A percentile compares a stretch with the other conserved stretches of the same genome.
Evolutionary conservation across 768 basidiomycete genomes (phyloP).

Genomic region (Coprinopsis marcescibilis): DNA sequence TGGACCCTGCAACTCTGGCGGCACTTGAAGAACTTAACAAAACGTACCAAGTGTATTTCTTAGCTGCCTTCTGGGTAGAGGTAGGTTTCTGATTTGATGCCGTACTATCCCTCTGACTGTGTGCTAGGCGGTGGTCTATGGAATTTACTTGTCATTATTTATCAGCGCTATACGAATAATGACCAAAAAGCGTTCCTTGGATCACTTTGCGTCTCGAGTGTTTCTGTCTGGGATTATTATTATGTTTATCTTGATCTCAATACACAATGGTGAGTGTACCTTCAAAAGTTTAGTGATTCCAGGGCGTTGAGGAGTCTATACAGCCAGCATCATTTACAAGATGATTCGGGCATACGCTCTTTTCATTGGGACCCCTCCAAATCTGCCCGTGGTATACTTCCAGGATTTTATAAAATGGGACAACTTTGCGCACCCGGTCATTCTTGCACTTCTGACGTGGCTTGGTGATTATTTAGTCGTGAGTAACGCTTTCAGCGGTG

Average conservation of each 20-base stretch:
- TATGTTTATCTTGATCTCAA: conserved; percentile 8
- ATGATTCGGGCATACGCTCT: conserved; percentile 10
- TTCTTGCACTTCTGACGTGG: conserved; percentile 8
- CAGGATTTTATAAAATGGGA: conserved; percentile 6
- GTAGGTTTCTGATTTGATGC: not conserved
- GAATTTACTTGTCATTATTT: conserved; percentile 7
- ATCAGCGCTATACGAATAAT: conserved; percentile 4
- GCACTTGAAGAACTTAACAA: conserved; percentile 4
- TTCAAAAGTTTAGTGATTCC: not conserved
- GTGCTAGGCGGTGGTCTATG: not conserved
- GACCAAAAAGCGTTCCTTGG: conserved; percentile 2
- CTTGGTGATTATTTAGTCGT: conserved; percentile 6
- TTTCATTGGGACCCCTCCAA: conserved; percentile 2
- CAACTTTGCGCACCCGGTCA: conserved; percentile 10
- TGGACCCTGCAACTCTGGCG: not conserved
- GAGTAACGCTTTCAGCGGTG: not conserved
- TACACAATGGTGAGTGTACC: conserved; percentile 5
- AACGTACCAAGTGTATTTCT: conserved; percentile 5
- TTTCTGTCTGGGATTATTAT: conserved; percentile 5
- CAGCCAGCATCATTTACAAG: not conserved
- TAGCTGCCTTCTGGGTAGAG: conserved; percentile 9
- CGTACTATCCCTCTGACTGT: not conserved
- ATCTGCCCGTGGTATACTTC: conserved; percentile 6
- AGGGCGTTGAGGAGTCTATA: not conserved
- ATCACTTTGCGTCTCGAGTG: conserved; percentile 8